Conservation (phyloP, 2,329 filamentous ascomycete species). For the Fusarium chuoi region DNA sequence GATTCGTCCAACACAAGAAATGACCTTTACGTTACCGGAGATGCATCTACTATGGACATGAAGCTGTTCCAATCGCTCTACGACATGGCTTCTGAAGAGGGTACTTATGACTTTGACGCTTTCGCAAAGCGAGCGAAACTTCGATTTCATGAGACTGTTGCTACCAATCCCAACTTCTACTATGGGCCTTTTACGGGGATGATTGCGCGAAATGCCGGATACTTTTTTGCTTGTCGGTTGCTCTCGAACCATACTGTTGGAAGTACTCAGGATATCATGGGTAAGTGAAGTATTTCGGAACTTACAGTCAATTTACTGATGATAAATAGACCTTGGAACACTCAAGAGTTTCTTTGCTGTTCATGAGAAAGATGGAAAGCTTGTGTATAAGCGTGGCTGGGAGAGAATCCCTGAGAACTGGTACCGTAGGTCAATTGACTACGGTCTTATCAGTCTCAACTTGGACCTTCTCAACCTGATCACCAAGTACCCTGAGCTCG, state of each 20-base stretch:
- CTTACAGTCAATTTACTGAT: not conserved
- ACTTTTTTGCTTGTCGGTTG: conserved; percentile 9
- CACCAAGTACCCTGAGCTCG: conserved; percentile 15
- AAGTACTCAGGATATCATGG: not conserved
- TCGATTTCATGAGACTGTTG: conserved; percentile 3
- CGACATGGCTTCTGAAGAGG: conserved; percentile 4
- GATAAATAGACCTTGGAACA: not conserved
- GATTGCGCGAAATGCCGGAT: conserved; percentile 15
- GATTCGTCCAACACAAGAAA: conserved; percentile 13
- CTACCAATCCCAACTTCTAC: conserved; percentile 25
- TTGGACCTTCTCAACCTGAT: conserved; percentile 2
- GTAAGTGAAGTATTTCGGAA: fast-evolving
- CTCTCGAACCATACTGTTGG: conserved; percentile 19
- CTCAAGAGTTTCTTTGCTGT: conserved; percentile 17
- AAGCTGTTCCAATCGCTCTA: conserved; percentile 9
- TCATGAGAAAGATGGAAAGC: not conserved
- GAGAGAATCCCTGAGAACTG: conserved; percentile 22
- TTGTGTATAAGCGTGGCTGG: conserved; percentile 16
- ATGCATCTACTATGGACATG: conserved; percentile 11
- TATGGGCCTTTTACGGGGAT: conserved; percentile 20
- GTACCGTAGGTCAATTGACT: conserved; percentile 16
- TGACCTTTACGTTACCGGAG: conserved; percentile 22
- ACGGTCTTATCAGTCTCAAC: conserved; percentile 7
- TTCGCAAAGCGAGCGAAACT: not conserved
- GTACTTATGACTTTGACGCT: conserved; percentile 19